Evolutionary conservation across 495 filamentous ascomycete species (phyloP).

Genomic region (Aspergillus affinis): DNA sequence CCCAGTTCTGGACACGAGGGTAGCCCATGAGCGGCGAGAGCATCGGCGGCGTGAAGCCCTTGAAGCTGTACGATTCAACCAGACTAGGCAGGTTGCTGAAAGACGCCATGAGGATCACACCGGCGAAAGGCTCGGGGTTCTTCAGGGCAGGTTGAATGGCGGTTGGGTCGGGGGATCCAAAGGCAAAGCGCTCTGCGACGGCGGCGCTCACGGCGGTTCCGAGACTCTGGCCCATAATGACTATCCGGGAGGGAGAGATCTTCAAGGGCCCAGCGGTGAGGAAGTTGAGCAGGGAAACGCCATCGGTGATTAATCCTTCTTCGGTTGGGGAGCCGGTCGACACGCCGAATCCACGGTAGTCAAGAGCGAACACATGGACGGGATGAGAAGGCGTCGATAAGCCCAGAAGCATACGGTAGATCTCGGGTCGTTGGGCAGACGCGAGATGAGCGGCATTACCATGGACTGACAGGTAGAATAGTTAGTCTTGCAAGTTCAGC

Average conservation of each 20-base stretch:
- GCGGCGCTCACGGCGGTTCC: conserved; percentile 81
- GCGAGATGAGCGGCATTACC: conserved; percentile 50
- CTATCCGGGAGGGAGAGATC: conserved; percentile 69
- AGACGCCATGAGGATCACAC: conserved; percentile 72
- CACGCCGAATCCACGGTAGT: conserved; percentile 88
- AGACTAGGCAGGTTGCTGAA: conserved; percentile 75
- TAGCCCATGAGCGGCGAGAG: conserved; percentile 69
- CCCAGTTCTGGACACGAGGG: conserved; percentile 48
- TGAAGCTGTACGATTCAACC: conserved; percentile 68
- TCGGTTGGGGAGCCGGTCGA: conserved; percentile 82
- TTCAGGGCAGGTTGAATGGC: conserved; percentile 37
- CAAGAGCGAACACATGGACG: conserved; percentile 69
- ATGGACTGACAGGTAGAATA: conserved; percentile 33
- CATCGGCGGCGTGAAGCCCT: conserved; percentile 76
- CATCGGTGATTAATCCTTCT: conserved; percentile 78
- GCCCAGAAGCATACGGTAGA: conserved; percentile 39
- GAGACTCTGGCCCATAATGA: conserved; percentile 83
- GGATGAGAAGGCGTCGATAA: conserved; percentile 49
- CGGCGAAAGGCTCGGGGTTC: conserved; percentile 58
- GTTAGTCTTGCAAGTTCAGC: neutral
- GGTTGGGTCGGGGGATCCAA: conserved; percentile 39
- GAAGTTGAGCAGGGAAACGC: conserved; percentile 65
- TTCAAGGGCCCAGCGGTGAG: conserved; percentile 39
- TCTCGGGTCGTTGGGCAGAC: conserved; percentile 44
- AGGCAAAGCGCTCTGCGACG: conserved; percentile 66